A percentile compares a stretch with the other conserved stretches of the same genome.
Conservation (phyloP, 768 basidiomycete species). For the Termitomyces heimii region DNA sequence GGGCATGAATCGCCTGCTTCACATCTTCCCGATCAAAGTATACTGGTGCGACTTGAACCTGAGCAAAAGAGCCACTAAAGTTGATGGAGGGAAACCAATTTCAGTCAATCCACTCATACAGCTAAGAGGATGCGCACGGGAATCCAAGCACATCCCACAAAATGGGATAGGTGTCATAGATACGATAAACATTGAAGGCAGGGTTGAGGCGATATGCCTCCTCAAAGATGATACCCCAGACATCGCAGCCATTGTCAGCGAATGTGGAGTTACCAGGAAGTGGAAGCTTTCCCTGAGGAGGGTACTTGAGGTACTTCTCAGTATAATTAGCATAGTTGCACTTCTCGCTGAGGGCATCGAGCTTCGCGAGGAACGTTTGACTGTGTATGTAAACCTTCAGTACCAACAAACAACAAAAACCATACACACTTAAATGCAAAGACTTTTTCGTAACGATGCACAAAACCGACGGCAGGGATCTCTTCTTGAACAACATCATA, state of each 20-base stretch:
- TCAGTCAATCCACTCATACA: too few relatives aligned
- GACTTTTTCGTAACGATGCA: background rate
- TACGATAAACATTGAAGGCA: background rate
- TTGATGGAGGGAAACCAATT: background rate
- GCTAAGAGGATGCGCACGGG: background rate
- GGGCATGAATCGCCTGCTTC: background rate
- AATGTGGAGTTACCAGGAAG: background rate
- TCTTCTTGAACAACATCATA: background rate
- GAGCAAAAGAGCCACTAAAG: background rate
- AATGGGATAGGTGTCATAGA: background rate
- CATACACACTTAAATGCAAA: background rate
- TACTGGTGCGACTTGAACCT: background rate
- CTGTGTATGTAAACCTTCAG: background rate
- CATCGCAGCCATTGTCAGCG: background rate
- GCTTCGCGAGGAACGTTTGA: background rate
- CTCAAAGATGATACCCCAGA: background rate
- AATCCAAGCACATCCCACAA: background rate
- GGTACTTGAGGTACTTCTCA: background rate
- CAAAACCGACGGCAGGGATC: background rate
- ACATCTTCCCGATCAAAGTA: background rate
- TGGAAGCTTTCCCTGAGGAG: background rate
- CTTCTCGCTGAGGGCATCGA: background rate
- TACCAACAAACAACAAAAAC: background rate
- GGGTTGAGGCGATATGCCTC: background rate
- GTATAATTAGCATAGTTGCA: background rate